Percentiles rank a stretch among this genome's conserved stretches.
These are phyloP conservation scores for Trametes maxima DNA, from an alignment of 768 basidiomycete species.

Conservation along the genomic window DNA sequence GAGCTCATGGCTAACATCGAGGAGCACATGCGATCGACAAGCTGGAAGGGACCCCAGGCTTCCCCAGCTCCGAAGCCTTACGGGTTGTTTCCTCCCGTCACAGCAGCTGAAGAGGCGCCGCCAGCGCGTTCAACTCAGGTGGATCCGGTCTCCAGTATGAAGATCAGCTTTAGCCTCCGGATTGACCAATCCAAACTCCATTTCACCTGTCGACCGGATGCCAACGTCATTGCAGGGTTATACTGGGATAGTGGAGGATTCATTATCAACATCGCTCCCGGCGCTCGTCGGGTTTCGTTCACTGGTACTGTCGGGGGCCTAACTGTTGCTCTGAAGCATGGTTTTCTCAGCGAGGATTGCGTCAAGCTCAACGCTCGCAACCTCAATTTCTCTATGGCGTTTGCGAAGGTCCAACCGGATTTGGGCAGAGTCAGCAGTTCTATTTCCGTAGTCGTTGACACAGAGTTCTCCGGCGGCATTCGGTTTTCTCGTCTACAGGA, in stretches of 20 bases:
- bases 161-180: constrained; percentile 83
- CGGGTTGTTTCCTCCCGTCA: constrained; percentile 10
- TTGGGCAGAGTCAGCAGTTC: constrained; percentile 45
- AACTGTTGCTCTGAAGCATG: constrained; percentile 79
- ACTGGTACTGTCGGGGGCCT: constrained; percentile 82
- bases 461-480: constrained; percentile 77
- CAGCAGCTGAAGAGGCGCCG: constrained; percentile 12
- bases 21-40: constrained; percentile 61
- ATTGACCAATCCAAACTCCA: constrained; percentile 89
- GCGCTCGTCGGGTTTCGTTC: constrained; percentile 69
- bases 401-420: constrained; percentile 52
- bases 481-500: constrained; percentile 89
- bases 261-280: constrained; percentile 74
- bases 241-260: constrained; percentile 97
- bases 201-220: constrained; percentile 87
- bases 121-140: constrained; percentile 17
- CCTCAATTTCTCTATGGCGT: constrained; percentile 75
- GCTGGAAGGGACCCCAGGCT: constrained; percentile 26
- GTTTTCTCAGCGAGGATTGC: constrained; percentile 82
- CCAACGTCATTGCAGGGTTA: constrained; percentile 86
- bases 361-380: constrained; percentile 80
- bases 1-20: constrained; percentile 75
- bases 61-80: constrained; percentile 14
- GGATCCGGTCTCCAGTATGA: constrained; percentile 50
- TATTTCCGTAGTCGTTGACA: constrained; percentile 80